Conservation (phyloP, 306 rosid genomes). For the Cyclanthera cordifolia region DNA sequence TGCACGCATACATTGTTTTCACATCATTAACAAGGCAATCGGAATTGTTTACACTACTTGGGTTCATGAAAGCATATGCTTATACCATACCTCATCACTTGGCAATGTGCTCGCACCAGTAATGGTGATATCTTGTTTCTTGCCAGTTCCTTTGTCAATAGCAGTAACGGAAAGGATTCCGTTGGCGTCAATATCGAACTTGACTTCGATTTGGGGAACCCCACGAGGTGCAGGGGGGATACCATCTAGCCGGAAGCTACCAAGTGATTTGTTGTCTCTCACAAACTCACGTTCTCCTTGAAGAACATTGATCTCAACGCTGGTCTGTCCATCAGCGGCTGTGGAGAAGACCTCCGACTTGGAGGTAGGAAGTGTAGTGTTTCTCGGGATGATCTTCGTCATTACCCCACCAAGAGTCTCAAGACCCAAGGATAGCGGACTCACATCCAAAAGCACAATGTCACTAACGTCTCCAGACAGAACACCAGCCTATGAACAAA, state of each 20-base stretch:
- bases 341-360: conserved; percentile 95
- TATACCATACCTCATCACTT: conserved; percentile 56
- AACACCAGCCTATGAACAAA: conserved; percentile 62
- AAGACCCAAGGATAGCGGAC: conserved; percentile 69
- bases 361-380: conserved; percentile 92
- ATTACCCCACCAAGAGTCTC: conserved; percentile 92
- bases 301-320: conserved; percentile 86
- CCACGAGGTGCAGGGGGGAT: conserved; percentile 96
- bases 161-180: conserved; percentile 87
- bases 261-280: conserved; percentile 90
- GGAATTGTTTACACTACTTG: not conserved
- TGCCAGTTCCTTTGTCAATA: conserved; percentile 85
- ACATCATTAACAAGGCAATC: not conserved
- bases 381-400: conserved; percentile 92
- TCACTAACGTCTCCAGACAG: conserved; percentile 86
- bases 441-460: conserved; percentile 79
- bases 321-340: conserved; percentile 91
- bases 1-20: conserved; percentile 6
- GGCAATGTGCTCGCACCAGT: conserved; percentile 98
- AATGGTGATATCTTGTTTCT: conserved; percentile 88
- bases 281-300: conserved; percentile 95
- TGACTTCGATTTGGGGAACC: conserved; percentile 96
- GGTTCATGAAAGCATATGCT: not conserved
- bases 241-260: conserved; percentile 92
- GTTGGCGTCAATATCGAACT: conserved; percentile 87